phyloP scores from a whole-genome alignment of 2,329 filamentous ascomycete genomes.

The Chrysosporium keratinophilum region DNA sequence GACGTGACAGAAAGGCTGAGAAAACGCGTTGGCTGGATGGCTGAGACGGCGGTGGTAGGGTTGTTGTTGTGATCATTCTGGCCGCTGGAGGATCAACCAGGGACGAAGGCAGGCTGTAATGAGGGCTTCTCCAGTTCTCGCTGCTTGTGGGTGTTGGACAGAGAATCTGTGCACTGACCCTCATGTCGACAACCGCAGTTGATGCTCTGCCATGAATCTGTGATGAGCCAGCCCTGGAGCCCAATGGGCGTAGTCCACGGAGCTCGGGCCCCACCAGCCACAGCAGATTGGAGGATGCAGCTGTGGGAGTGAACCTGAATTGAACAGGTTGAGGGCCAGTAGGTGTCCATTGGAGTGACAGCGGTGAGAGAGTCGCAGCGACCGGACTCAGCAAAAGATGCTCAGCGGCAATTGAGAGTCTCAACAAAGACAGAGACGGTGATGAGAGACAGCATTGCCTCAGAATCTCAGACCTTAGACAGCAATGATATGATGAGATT shows the following conservation, averaged over 20 bases:
- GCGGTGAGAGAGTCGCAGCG: too few relatives aligned
- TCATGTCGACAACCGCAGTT: too few relatives aligned
- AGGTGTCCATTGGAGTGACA: too few relatives aligned
- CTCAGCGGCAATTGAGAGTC: not conserved
- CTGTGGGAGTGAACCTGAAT: not conserved
- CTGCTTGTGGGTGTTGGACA: too few relatives aligned
- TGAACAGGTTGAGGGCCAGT: not conserved
- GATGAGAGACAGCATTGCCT: not conserved
- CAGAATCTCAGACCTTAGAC: not conserved
- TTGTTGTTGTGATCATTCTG: too few relatives aligned
- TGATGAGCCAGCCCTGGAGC: not conserved
- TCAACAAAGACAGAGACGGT: not conserved
- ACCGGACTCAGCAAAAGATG: not conserved
- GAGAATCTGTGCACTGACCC: too few relatives aligned
- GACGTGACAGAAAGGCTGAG: not conserved
- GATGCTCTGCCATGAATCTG: not conserved
- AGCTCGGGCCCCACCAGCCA: conserved; percentile 2
- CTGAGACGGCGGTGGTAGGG: too few relatives aligned
- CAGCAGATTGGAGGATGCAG: not conserved
- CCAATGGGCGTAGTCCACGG: conserved; percentile 12
- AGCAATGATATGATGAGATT: not conserved
- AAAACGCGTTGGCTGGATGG: not conserved
- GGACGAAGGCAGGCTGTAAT: too few relatives aligned
- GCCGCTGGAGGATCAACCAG: too few relatives aligned
- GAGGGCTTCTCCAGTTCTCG: too few relatives aligned